These are phyloP conservation scores for Actinomucor elegans DNA, from an alignment of 371 early-diverging fungal species.

Conservation along the genomic window DNA sequence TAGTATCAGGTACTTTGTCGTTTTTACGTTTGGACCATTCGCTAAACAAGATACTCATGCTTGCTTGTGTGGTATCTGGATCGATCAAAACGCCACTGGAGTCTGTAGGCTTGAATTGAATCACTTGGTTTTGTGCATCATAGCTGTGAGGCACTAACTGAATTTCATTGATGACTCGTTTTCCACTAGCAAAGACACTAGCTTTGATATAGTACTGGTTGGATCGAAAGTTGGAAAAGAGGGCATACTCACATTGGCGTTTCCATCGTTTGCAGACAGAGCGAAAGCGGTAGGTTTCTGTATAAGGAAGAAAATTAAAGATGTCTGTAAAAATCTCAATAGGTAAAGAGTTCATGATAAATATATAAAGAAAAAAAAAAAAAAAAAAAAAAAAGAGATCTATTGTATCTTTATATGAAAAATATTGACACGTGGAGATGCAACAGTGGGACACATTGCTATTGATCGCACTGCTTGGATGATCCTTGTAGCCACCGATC, in stretches of 20 bases:
- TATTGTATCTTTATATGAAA: no score
- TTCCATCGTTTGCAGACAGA: constrained; percentile 25
- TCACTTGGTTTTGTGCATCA: constrained; percentile 23
- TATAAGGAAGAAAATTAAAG: constrained; percentile 8
- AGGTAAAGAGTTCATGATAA: no score
- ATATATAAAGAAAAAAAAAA: background rate
- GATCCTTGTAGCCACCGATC: constrained; percentile 87
- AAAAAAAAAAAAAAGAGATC: background rate
- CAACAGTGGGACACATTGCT: no score
- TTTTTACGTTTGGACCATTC: constrained; percentile 12
- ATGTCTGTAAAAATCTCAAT: background rate
- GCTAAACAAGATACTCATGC: constrained; percentile 20
- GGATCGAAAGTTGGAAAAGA: constrained; percentile 15
- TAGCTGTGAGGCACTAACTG: constrained; percentile 16
- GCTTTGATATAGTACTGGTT: constrained; percentile 1
- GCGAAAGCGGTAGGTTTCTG: constrained; percentile 29
- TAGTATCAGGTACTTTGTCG: background rate
- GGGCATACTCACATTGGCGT: constrained; percentile 12
- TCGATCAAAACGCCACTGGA: constrained; percentile 1
- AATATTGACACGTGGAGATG: no score
- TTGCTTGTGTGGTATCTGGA: background rate
- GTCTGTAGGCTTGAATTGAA: constrained; percentile 27
- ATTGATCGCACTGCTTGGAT: constrained; percentile 67
- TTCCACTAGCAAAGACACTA: constrained; percentile 7
- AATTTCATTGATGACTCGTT: background rate